phyloP scores from a whole-genome alignment of 805 yeast genomes.

The Kuraishia borneana region DNA sequence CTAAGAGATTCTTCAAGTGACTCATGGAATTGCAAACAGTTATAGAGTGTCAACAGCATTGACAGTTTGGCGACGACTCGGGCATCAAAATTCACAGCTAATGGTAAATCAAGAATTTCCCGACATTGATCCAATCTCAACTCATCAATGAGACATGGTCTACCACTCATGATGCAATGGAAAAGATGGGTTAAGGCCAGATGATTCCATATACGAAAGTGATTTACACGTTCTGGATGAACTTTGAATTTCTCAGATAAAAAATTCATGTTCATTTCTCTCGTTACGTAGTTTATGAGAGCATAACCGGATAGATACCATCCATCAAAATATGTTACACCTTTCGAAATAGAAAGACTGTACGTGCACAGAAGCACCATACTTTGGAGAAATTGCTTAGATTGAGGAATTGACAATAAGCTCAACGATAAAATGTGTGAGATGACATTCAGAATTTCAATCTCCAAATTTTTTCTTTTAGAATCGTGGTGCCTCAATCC shows the following conservation, averaged over 20 bases:
- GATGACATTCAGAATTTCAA: slow-evolving; percentile 32
- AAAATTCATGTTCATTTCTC: slow-evolving; percentile 24
- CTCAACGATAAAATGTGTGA: slow-evolving; percentile 33
- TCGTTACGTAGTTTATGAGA: slow-evolving; percentile 46
- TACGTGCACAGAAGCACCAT: slow-evolving; percentile 50
- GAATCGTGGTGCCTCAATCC: slow-evolving; percentile 33
- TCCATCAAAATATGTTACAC: slow-evolving; percentile 45
- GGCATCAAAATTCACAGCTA: slow-evolving; percentile 65
- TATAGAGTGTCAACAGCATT: slow-evolving; percentile 45
- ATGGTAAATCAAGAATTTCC: slow-evolving; percentile 42
- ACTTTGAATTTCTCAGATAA: slow-evolving; percentile 12
- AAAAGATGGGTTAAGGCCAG: slow-evolving; percentile 52
- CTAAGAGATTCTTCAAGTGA: slow-evolving; percentile 9
- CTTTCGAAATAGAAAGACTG: slow-evolving; percentile 44
- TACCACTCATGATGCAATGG: slow-evolving; percentile 51
- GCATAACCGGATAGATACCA: slow-evolving; percentile 63
- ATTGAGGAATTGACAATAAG: slow-evolving; percentile 28
- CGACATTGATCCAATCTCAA: slow-evolving; percentile 47
- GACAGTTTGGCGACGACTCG: slow-evolving; percentile 64
- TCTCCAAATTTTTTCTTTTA: slow-evolving; percentile 17
- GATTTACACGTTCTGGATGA: slow-evolving; percentile 23
- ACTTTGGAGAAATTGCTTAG: slow-evolving; percentile 47
- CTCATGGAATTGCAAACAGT: slow-evolving; percentile 35
- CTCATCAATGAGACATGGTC: slow-evolving; percentile 58
- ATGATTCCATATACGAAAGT: slow-evolving; percentile 61